These are phyloP conservation scores for Vicia faba DNA, from an alignment of 306 rosid species.

Conservation along the genomic window DNA sequence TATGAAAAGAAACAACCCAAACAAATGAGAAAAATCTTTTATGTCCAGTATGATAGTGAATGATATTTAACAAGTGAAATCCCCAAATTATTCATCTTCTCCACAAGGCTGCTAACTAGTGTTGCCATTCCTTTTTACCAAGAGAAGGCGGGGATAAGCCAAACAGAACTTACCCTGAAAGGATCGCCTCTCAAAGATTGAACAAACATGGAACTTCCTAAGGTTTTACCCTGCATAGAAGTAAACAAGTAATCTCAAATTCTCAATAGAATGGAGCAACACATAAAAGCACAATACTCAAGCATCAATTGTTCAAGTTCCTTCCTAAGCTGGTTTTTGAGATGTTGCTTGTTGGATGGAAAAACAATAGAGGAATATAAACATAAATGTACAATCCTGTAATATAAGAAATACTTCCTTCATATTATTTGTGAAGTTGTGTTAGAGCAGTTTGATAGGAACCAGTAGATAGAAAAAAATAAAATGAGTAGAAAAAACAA, in stretches of 20 bases:
- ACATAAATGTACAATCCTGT: constrained; percentile 16
- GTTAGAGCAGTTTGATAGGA: too few species aligned
- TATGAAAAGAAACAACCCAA: background rate
- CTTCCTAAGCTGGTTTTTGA: constrained; percentile 22
- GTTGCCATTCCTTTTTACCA: constrained; percentile 30
- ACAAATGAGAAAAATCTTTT: background rate
- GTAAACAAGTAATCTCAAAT: constrained; percentile 14
- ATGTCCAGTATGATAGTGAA: constrained; percentile 25
- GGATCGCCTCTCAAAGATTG: constrained; percentile 96
- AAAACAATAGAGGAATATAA: constrained; percentile 16
- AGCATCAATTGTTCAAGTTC: constrained; percentile 11
- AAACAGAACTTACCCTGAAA: constrained; percentile 61
- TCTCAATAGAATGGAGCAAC: constrained; percentile 13
- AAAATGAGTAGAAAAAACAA: too few species aligned
- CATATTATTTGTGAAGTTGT: background rate
- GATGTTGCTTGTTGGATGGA: constrained; percentile 4
- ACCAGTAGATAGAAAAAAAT: too few species aligned
- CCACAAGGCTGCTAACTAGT: constrained; percentile 19
- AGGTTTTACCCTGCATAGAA: constrained; percentile 63
- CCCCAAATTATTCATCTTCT: constrained; percentile 5
- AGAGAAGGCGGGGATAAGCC: constrained; percentile 30
- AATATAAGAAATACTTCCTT: constrained; percentile 24
- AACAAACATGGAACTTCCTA: constrained; percentile 74
- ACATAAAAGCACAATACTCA: constrained; percentile 35
- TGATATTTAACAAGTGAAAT: background rate